A percentile compares a stretch with the other conserved stretches of the same genome.
phyloP scores from a whole-genome alignment of 208 protist genomes.

The Strigomonas culicis region DNA sequence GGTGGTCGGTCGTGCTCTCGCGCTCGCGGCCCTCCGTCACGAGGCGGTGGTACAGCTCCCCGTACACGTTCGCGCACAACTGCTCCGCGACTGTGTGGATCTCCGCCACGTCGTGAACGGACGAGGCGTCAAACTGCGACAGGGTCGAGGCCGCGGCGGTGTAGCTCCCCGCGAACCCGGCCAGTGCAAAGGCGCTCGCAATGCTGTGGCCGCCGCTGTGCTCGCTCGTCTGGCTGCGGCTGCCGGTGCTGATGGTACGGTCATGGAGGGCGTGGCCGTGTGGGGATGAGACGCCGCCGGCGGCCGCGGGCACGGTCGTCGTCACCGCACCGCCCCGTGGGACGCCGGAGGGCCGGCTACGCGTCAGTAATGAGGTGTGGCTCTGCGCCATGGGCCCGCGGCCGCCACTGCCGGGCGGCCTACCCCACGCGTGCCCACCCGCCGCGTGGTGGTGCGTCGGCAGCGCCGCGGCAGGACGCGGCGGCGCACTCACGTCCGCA shows the following conservation, averaged over 20 bases:
- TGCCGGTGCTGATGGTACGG: not conserved
- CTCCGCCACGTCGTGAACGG: not conserved
- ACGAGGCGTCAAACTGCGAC: not conserved
- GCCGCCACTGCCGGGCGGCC: no score
- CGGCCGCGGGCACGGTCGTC: no score
- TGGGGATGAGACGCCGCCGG: not conserved
- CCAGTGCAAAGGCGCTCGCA: not conserved
- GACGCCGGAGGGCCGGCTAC: no score
- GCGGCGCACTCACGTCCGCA: no score
- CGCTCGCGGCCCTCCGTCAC: conserved; percentile 12
- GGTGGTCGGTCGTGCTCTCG: no score
- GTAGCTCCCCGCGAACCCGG: not conserved
- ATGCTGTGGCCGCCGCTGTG: not conserved
- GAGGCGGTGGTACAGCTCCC: conserved; percentile 21
- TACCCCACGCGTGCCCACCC: no score
- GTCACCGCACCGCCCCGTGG: no score
- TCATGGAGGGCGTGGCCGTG: not conserved
- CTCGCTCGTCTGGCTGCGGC: not conserved
- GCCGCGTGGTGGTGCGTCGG: no score
- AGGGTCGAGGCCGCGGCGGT: not conserved
- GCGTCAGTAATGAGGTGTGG: no score
- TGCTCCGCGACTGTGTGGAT: conserved; percentile 15
- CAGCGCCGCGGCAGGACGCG: no score
- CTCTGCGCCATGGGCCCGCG: no score
- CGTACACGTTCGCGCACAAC: conserved; percentile 25